These are phyloP conservation scores for Parastagonospora nodorum DNA, from an alignment of 2,329 filamentous ascomycete genomes.

Conservation along the genomic window DNA sequence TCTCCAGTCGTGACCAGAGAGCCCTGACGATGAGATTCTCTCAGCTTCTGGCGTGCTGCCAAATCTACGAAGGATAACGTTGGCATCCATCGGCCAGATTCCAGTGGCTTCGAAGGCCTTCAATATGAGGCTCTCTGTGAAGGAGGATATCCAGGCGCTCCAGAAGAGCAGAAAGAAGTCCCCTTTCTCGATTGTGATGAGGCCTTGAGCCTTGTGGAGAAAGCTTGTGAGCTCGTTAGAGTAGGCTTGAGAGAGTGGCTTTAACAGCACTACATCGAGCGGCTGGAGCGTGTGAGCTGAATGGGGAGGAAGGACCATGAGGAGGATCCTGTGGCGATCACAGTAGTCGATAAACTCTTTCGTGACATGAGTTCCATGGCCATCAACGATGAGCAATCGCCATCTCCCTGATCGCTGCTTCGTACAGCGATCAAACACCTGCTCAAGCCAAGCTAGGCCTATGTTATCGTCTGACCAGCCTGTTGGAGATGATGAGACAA, in stretches of 20 bases:
- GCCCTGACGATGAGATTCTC: too few relatives aligned
- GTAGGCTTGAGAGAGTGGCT: background rate
- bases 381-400: slow-evolving; percentile 8
- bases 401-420: background rate
- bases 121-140: background rate
- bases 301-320: slow-evolving; percentile 4
- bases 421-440: background rate
- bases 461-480: background rate
- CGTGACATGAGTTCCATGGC: slow-evolving; percentile 3
- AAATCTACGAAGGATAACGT: too few relatives aligned
- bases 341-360: slow-evolving; percentile 10
- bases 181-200: background rate
- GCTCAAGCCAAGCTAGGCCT: background rate
- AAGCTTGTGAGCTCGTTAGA: background rate
- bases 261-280: slow-evolving; percentile 3
- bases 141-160: background rate
- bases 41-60: too few relatives aligned
- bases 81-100: background rate
- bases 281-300: slow-evolving; percentile 7
- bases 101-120: background rate
- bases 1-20: too few relatives aligned
- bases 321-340: slow-evolving; percentile 1
- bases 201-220: background rate
- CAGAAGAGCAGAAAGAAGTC: slow-evolving; percentile 5
- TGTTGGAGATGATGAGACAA: background rate